Conservation (phyloP, 805 yeast genomes). For the Wickerhamomyces chaumierensis region DNA sequence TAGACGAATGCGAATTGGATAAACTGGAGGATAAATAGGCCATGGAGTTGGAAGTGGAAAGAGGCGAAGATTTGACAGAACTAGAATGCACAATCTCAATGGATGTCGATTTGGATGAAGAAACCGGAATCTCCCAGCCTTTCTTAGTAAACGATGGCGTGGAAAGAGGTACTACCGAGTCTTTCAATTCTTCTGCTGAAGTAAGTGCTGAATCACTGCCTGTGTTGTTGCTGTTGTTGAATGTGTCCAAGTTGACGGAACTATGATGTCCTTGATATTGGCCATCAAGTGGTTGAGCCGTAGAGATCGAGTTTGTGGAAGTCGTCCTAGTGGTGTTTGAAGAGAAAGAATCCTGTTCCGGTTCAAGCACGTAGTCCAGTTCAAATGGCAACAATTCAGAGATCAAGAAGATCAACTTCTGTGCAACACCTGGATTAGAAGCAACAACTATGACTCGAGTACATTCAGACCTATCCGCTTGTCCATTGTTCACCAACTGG, state of each 20-base stretch:
- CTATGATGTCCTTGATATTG: not conserved
- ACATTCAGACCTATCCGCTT: conserved; percentile 16
- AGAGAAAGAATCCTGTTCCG: not conserved
- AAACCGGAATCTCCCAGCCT: conserved; percentile 32
- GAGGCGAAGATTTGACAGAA: conserved; percentile 22
- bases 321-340: not conserved
- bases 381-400: conserved; percentile 36
- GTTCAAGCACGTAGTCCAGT: conserved; percentile 11
- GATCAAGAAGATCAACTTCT: conserved; percentile 41
- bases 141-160: conserved; percentile 16
- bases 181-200: not conserved
- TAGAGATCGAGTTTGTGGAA: not conserved
- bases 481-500: conserved; percentile 5
- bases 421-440: conserved; percentile 49
- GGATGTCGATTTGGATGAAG: conserved; percentile 18
- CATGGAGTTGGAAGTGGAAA: conserved; percentile 25
- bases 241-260: too few species aligned
- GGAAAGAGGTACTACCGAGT: conserved; percentile 11
- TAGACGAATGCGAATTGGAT: conserved; percentile 21
- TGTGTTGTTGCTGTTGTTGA: not conserved
- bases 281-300: not conserved
- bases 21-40: conserved; percentile 28
- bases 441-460: conserved; percentile 46
- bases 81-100: conserved; percentile 14
- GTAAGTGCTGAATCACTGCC: not conserved